A percentile compares a stretch with the other conserved stretches of the same genome.
phyloP scores from a whole-genome alignment of 163 green algal species.

The Scenedesmus sp. region DNA sequence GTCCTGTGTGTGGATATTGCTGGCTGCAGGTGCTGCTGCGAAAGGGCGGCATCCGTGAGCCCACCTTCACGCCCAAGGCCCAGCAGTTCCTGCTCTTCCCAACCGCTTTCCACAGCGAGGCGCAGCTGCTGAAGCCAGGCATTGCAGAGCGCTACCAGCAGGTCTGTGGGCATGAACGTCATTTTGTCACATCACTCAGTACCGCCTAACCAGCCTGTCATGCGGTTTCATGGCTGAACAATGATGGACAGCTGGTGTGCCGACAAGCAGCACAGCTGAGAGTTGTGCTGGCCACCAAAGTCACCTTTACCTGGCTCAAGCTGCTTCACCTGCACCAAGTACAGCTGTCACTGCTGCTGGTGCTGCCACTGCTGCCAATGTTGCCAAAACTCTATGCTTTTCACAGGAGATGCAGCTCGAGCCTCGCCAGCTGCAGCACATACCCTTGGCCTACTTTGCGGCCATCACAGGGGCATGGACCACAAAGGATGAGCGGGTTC shows the following conservation, averaged over 20 bases:
- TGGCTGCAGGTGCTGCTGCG: constrained; percentile 61
- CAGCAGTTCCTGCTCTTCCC: constrained; percentile 67
- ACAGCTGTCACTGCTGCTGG: background rate
- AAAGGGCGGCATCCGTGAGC: constrained; percentile 73
- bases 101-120: constrained; percentile 67
- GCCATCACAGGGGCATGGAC: constrained; percentile 66
- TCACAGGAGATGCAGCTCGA: constrained; percentile 61
- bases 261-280: no score
- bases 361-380: background rate
- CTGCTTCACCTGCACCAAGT: no score
- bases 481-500: constrained; percentile 51
- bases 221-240: no score
- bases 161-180: constrained; percentile 16
- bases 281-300: no score
- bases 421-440: constrained; percentile 38
- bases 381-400: background rate
- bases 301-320: no score
- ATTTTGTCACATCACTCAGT: background rate
- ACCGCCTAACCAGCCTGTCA: no score
- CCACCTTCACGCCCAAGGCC: constrained; percentile 56
- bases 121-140: constrained; percentile 62
- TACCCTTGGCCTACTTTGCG: constrained; percentile 48
- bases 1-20: background rate
- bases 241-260: no score
- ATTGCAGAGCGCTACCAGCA: constrained; percentile 55